Conservation (phyloP, 805 yeast genomes). For the Wickerhamomyces bisporus region DNA sequence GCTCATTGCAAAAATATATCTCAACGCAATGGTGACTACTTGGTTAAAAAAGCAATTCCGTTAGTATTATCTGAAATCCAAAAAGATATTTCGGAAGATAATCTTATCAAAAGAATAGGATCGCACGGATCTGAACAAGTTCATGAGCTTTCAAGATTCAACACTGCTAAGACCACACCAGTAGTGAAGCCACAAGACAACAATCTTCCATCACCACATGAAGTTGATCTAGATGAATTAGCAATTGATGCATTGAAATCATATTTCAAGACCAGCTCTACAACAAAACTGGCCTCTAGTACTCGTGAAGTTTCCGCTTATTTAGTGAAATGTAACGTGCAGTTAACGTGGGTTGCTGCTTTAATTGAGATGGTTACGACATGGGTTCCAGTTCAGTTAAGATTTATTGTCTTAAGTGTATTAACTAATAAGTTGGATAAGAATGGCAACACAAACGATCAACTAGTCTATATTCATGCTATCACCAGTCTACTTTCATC, state of each 20-base stretch:
- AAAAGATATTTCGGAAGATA: constrained; percentile 19
- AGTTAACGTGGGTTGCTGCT: constrained; percentile 45
- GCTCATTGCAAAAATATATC: constrained; percentile 26
- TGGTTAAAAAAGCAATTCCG: constrained; percentile 16
- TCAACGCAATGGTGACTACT: constrained; percentile 9
- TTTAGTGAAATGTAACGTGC: constrained; percentile 31
- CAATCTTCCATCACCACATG: constrained; percentile 8
- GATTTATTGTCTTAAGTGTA: constrained; percentile 59
- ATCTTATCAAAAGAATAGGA: constrained; percentile 12
- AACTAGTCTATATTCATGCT: constrained; percentile 33
- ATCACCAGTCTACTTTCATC: constrained; percentile 63
- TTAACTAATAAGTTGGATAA: constrained; percentile 31
- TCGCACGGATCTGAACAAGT: constrained; percentile 19
- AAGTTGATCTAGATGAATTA: constrained; percentile 24
- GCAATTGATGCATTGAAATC: constrained; percentile 43
- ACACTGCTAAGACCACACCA: constrained; percentile 13
- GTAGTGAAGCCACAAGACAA: constrained; percentile 4
- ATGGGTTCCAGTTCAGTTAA: constrained; percentile 75
- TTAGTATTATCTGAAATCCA: constrained; percentile 15
- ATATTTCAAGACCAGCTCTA: constrained; percentile 58
- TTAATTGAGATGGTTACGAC: constrained; percentile 62
- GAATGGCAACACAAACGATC: constrained; percentile 16
- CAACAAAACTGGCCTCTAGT: constrained; percentile 54
- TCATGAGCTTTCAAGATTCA: constrained; percentile 17
- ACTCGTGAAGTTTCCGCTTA: constrained; percentile 48